These are phyloP conservation scores for Angophora floribunda DNA, from an alignment of 345 rosid species.

Conservation along the genomic window DNA sequence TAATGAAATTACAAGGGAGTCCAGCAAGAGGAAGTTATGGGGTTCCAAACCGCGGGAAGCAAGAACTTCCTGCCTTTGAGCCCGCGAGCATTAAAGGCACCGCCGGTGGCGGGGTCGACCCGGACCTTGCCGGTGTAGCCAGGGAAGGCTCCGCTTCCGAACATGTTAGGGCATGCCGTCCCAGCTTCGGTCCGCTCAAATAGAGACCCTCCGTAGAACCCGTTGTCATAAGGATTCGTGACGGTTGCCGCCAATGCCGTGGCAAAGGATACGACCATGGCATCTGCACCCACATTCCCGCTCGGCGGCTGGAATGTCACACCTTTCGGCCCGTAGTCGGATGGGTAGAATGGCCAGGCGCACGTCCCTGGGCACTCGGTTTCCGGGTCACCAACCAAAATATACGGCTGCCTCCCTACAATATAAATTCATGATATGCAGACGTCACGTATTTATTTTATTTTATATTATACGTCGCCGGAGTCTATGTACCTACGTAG, in stretches of 20 bases:
- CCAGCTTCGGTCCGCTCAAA: slow-evolving; percentile 13
- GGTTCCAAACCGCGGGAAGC: slow-evolving; percentile 69
- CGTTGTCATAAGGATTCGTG: slow-evolving; percentile 27
- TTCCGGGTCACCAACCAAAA: slow-evolving; percentile 56
- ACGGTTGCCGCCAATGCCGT: slow-evolving; percentile 37
- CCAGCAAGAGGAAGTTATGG: slow-evolving; percentile 32
- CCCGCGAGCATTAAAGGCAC: slow-evolving; percentile 47
- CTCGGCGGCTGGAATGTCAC: slow-evolving; percentile 42
- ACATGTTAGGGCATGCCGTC: slow-evolving; percentile 30
- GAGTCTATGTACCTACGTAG: background rate
- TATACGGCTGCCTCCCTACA: slow-evolving; percentile 20
- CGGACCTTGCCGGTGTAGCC: slow-evolving; percentile 35
- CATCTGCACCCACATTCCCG: slow-evolving; percentile 48
- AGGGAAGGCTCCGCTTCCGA: slow-evolving; percentile 45
- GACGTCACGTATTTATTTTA: too few relatives aligned
- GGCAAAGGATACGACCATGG: slow-evolving; percentile 52
- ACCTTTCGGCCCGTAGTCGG: slow-evolving; percentile 32
- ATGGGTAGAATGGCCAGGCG: slow-evolving; percentile 56
- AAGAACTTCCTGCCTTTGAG: slow-evolving; percentile 38
- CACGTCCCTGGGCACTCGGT: slow-evolving; percentile 57
- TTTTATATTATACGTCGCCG: background rate
- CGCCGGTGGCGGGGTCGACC: slow-evolving; percentile 35
- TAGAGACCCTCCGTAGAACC: slow-evolving; percentile 5
- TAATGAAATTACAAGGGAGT: slow-evolving; percentile 12
- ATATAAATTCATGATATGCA: background rate